Evolutionary conservation across 2,329 filamentous ascomycete genomes (phyloP), one percentile per base, ranked within the genome.

Genomic region (Fusarium kyushuense): DNA sequence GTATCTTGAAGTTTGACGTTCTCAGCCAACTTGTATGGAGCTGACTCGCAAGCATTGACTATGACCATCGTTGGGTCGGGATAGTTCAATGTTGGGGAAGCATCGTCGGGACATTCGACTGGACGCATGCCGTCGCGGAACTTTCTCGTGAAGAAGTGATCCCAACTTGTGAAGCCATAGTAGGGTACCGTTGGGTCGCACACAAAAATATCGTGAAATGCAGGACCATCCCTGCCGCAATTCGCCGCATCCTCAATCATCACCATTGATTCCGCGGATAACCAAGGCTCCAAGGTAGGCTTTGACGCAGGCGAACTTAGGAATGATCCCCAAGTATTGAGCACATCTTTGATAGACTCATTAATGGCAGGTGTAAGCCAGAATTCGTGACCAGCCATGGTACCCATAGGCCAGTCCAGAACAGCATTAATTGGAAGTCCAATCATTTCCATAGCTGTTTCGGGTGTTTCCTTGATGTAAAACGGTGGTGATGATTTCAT

Each of bases 1-100:
- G 76, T 76, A 67, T 89, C 87, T n/a, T 83, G 82, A 0, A 82
- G 76, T 27, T 84, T 79, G 45, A 86, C 83, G 21, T 84, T 68
- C 8, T 75, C 75, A 1, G 77, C 78, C 1, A 88, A 68, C n/a
- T 81, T 79, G 68, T 83, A 87, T 0, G 86, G 82, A 25, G 81
- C 83, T 7, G 86, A 87, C 71, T 92, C 89, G 76, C 65, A 69
- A 0, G 65, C 41, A 2, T 63, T 67, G 16, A 25, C 27, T n/a
- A 67, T 41, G 17, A 59, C 38, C 17, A 53, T 45, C 29, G 36
- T 45, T 4, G 57, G 57, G 2, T 60, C 57, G 6, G 53, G 42
- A 2, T 12, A 10, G 0, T 27, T 23, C 8, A 16, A 3, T 1
- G 19, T 21, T 25, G 35, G 19, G 23, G 43, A 12, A 5, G 35